phyloP scores from a whole-genome alignment of 768 basidiomycete genomes.

The Gautieria morchelliformis region DNA sequence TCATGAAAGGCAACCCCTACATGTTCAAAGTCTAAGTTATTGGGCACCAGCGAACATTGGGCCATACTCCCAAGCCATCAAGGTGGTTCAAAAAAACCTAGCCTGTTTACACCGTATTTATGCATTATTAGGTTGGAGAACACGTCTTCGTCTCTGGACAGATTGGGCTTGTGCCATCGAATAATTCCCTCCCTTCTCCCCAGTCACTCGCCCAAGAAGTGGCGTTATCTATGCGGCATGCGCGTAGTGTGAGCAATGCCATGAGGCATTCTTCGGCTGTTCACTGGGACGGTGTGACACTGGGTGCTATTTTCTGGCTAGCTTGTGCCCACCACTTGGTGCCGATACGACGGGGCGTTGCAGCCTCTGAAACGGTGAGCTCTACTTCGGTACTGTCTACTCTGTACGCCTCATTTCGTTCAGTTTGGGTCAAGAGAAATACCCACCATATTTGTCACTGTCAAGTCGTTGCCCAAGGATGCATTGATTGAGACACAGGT shows the following conservation, averaged over 20 bases:
- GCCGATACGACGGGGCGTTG: not conserved
- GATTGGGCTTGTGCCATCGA: conserved; percentile 79
- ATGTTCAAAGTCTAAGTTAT: conserved; percentile 93
- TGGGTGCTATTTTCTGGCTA: conserved; percentile 71
- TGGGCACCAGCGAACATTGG: conserved; percentile 99
- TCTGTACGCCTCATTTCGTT: not conserved
- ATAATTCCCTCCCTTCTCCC: conserved; percentile 55
- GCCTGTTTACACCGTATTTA: not conserved
- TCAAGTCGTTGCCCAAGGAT: conserved; percentile 59
- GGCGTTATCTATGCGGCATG: conserved; percentile 75
- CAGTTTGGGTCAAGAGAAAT: conserved; percentile 7
- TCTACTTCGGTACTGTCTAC: not conserved
- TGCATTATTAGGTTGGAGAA: conserved; percentile 47
- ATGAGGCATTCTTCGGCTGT: conserved; percentile 45
- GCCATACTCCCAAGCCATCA: conserved; percentile 91
- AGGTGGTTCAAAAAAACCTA: conserved; percentile 37
- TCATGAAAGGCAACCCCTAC: conserved; percentile 59
- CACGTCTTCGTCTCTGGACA: conserved; percentile 90
- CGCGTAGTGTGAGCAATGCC: conserved; percentile 52
- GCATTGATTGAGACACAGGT: conserved; percentile 74
- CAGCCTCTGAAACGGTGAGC: not conserved
- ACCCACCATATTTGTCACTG: conserved; percentile 48
- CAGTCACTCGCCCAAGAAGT: conserved; percentile 51
- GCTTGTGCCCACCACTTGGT: conserved; percentile 16
- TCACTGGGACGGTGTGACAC: conserved; percentile 53